These are phyloP conservation scores for Pleurotus sapidus DNA, from an alignment of 768 basidiomycete species.

Conservation along the genomic window DNA sequence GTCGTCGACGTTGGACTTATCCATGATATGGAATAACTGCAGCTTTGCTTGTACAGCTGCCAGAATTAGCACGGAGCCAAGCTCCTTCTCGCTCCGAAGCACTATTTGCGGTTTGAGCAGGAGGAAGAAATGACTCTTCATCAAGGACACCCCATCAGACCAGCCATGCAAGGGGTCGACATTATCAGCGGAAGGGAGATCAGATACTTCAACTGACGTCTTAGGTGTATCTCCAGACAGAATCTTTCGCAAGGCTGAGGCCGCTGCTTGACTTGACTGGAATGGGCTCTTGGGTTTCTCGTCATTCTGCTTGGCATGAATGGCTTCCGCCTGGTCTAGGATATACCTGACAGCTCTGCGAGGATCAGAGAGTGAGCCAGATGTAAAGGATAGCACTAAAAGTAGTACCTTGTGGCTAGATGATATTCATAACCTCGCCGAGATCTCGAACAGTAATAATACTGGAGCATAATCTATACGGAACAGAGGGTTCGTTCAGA, in stretches of 20 bases:
- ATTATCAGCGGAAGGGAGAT: slow-evolving; percentile 25
- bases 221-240: slow-evolving; percentile 49
- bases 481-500: slow-evolving; percentile 13
- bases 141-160: slow-evolving; percentile 66
- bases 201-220: slow-evolving; percentile 38
- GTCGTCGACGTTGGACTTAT: slow-evolving; percentile 74
- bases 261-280: slow-evolving; percentile 62
- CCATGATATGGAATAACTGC: slow-evolving; percentile 78
- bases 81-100: slow-evolving; percentile 53
- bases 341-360: slow-evolving; percentile 82
- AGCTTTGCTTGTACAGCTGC: slow-evolving; percentile 80
- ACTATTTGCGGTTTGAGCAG: slow-evolving; percentile 90
- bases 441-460: slow-evolving; percentile 79
- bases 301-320: slow-evolving; percentile 25
- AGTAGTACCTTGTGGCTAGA: slow-evolving; percentile 69
- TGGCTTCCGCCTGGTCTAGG: slow-evolving; percentile 70
- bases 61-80: slow-evolving; percentile 64
- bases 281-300: slow-evolving; percentile 22
- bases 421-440: slow-evolving; percentile 84
- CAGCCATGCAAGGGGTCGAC: slow-evolving; percentile 68
- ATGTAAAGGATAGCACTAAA: slow-evolving; percentile 8
- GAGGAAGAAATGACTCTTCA: slow-evolving; percentile 78
- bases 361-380: not conserved
- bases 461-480: slow-evolving; percentile 76
- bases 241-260: slow-evolving; percentile 63